Evolutionary conservation across 2,329 filamentous ascomycete species (phyloP), one percentile per base, ranked within the genome.

Genomic region (Botrytis fabae): DNA sequence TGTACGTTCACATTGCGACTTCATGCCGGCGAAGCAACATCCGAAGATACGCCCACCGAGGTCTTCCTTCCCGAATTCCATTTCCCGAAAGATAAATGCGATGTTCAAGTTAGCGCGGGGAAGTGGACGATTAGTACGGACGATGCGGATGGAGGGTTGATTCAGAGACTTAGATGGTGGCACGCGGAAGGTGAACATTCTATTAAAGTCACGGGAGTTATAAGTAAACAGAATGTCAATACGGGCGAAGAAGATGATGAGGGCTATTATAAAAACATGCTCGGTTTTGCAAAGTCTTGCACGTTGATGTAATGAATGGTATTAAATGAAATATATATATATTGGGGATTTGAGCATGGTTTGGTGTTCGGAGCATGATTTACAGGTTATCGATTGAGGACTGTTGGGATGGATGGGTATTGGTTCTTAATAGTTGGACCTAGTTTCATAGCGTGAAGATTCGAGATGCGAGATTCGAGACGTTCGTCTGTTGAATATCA

Each of bases 1-100:
- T 95, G 93, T 80, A 88, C 87, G 16, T 98, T 97, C 82, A 90
- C 87, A 8, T 86, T 99, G 71, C 87, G 88, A 25, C 82, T 99
- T 38, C 84, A 86, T 0, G 91, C 92, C 2, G 83, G 88, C 4
- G 86, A 85, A 48, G 81, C 88, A 1, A 90, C 90, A 4, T 81
- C 85, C 4, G 87, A 93, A 57, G 88, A 91, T 0, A 84, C 85
- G 1, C 94, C 94, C 0, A 98, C 95, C 0, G 88, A 94, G 62
- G 86, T 98, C 14, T 97, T 93, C 81, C 85, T 99, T 2, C 96
- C 96, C 0, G 93, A 95, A 73, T 98, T 93, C 80, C 96, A 99
- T 83, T 99, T 97, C 81, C 95, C 95, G 1, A 88, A 90, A 70
- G 88, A 91, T 65, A 85, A 89, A 62, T 92, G 90, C 57, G 86